Evolutionary conservation across 2,329 filamentous ascomycete genomes (phyloP).

Genomic region (Chaetomiaceae sp.): DNA sequence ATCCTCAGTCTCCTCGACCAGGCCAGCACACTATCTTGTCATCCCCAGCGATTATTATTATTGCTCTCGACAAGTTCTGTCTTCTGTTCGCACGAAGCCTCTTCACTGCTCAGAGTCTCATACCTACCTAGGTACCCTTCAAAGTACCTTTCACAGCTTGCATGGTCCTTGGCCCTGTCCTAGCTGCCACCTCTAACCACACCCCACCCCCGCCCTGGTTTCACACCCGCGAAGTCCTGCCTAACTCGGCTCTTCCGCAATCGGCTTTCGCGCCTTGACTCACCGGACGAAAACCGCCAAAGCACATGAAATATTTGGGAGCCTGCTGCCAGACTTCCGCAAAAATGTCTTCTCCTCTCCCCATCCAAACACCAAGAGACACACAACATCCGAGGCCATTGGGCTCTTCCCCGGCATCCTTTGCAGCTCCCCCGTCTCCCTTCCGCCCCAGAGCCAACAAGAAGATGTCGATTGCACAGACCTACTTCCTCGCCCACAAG

Average conservation of each 20-base stretch:
- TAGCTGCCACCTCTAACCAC: background rate
- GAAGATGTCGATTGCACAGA: conserved; percentile 90
- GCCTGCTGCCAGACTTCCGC: conserved; percentile 12
- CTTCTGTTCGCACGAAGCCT: background rate
- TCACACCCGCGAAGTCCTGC: conserved; percentile 17
- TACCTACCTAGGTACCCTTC: no score
- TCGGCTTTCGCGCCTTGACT: conserved; percentile 27
- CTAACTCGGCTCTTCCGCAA: conserved; percentile 23
- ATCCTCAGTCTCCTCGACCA: conserved; percentile 14
- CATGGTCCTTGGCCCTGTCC: conserved; percentile 9
- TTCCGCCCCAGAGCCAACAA: conserved; percentile 60
- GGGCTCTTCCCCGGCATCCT: conserved; percentile 16
- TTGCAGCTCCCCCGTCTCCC: conserved; percentile 37
- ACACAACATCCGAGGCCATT: conserved; percentile 17
- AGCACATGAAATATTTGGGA: conserved; percentile 23
- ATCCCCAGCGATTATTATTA: background rate
- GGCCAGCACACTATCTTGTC: conserved; percentile 2
- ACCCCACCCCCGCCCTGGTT: conserved; percentile 15
- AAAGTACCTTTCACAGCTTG: background rate
- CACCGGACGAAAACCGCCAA: conserved; percentile 24
- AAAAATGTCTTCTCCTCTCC: conserved; percentile 26
- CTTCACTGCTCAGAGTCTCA: background rate
- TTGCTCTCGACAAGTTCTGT: background rate
- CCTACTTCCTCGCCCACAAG: conserved; percentile 96
- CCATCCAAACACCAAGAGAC: conserved; percentile 20